Base-by-base conservation (phyloP, 306 rosid genomes). In the Acacia crassicarpa region DNA sequence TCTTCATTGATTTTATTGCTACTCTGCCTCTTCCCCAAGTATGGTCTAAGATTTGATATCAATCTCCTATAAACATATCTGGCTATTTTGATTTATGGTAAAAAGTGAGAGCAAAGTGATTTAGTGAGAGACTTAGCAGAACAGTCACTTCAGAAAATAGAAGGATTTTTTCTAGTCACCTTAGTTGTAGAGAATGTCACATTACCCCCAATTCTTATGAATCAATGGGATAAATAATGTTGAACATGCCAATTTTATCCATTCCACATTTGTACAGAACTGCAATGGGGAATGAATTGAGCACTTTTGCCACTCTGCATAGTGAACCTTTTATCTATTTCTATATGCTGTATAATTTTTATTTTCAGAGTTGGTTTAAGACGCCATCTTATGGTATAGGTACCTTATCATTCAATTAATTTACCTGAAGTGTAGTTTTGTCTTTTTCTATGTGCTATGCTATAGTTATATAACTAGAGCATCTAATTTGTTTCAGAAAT, bases 21-120 rank as follows among this genome's bases (percentile, higher is more conserved):
- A 86, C 94, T 54, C 85, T 95, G 81, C 99, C 99, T 79, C 93
- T 95, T 72, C 99, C 99, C 73, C 99, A 95, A 97, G 99, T 95
- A 75, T 44, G 43, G 51, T 68, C 48, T 43, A 82, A 65, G 61
- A 32, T 53, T 40, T 58, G 6, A 38, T 56, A 73, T 79, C 53
- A 77, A 32, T 79, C 32, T 80, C 27, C 73, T 67, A 44, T 62
- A 44, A 72, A 61, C 44, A 27, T 63, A 44, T 70, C 33, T 54
- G 23, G 68, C 51, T 14, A 76, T 30, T 82, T 84, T 69, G 27
- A 32, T 79, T 86, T 77, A 27, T 73, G 40, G 66, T 48, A 9
- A 2, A 62, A 23, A 22, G 17, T 46, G 75, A 51, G 67, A 43
- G 40, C 11, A 35, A 43, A 68, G 73, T 43, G 54, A 43, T 22